These are phyloP conservation scores for Orbilia oligospora DNA, from an alignment of 2,329 filamentous ascomycete species.

Conservation along the genomic window DNA sequence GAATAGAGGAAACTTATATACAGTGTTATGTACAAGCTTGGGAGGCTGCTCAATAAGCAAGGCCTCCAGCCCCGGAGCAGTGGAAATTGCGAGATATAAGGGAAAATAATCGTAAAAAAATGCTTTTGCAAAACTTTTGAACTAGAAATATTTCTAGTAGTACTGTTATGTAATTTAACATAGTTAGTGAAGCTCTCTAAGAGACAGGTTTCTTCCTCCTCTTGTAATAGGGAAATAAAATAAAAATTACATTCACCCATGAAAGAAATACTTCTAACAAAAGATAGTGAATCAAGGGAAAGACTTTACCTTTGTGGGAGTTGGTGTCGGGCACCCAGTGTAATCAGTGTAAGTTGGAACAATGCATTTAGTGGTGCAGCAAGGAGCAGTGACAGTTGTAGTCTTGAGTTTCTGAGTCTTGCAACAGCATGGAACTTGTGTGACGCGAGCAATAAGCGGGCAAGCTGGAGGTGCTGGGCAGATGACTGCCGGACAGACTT, in stretches of 20 bases:
- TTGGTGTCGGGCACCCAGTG: slow-evolving; percentile 41
- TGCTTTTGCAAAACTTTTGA: not conserved
- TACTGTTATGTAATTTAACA: slow-evolving; percentile 11
- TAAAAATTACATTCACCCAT: not conserved
- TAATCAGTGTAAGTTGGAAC: slow-evolving; percentile 45
- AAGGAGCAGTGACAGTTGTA: slow-evolving; percentile 36
- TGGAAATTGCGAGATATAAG: not conserved
- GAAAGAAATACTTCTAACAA: not conserved
- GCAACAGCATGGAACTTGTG: slow-evolving; percentile 46
- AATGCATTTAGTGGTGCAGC: slow-evolving; percentile 49
- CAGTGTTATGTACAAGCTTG: slow-evolving; percentile 7
- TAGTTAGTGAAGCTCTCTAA: slow-evolving; percentile 5
- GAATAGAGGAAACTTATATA: slow-evolving; percentile 3
- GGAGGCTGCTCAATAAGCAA: not conserved
- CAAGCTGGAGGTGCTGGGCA: slow-evolving; percentile 34
- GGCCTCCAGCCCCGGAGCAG: not conserved
- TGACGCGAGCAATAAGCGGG: slow-evolving; percentile 39
- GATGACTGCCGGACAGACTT: slow-evolving; percentile 35
- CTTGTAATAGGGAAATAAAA: not conserved
- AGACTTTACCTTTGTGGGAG: slow-evolving; percentile 33
- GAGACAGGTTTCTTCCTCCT: not conserved
- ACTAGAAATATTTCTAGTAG: slow-evolving; percentile 6
- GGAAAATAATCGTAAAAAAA: slow-evolving; percentile 9
- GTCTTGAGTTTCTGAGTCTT: slow-evolving; percentile 30
- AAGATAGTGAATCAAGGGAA: not conserved